phyloP scores from a whole-genome alignment of 805 yeast genomes.

The Yarrowia divulgata region DNA sequence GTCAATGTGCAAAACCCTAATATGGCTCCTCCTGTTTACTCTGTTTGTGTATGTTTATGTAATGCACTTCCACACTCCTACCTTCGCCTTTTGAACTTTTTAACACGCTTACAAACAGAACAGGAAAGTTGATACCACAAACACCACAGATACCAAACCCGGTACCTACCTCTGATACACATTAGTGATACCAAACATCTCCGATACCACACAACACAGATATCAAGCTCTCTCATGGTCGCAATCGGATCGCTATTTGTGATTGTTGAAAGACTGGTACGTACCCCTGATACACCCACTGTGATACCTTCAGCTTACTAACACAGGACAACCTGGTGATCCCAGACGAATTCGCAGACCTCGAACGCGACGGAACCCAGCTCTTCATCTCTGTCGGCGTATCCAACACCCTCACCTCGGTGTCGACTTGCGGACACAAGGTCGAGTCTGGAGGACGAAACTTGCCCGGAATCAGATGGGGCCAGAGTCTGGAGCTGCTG shows the following conservation, averaged over 20 bases:
- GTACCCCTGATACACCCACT: neutral
- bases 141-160: neutral
- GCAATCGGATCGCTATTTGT: constrained; percentile 16
- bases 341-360: constrained; percentile 2
- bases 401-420: constrained; percentile 23
- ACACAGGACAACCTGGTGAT: constrained; percentile 29
- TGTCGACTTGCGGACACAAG: neutral
- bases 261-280: constrained; percentile 12
- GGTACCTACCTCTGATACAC: no score
- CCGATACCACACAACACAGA: neutral
- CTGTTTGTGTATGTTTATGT: no score
- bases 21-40: no score
- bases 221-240: neutral
- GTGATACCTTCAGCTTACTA: constrained; percentile 21
- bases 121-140: no score
- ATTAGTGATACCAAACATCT: no score
- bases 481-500: constrained; percentile 4
- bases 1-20: no score
- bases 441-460: neutral
- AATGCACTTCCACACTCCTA: no score
- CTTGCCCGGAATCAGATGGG: constrained; percentile 25
- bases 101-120: no score
- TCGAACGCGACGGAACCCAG: neutral
- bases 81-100: no score
- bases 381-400: constrained; percentile 33